phyloP scores from a whole-genome alignment of 441 rosid species.

The Gossypium trilobum region DNA sequence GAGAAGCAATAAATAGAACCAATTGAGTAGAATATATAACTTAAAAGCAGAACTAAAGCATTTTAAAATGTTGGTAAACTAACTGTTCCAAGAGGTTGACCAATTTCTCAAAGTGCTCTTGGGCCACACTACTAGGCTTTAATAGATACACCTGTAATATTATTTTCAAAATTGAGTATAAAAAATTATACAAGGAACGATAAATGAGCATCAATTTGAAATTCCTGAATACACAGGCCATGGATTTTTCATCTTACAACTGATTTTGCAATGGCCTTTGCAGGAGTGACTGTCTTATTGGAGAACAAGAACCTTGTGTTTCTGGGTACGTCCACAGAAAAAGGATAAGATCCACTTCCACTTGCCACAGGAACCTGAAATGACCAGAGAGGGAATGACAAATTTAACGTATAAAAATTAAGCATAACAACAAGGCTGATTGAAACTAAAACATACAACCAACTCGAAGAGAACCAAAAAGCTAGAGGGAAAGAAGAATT shows the following conservation, averaged over 20 bases:
- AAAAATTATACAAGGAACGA: constrained; percentile 20
- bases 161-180: constrained; percentile 21
- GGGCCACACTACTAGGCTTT: constrained; percentile 68
- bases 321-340: constrained; percentile 86
- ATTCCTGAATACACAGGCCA: constrained; percentile 16
- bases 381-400: constrained; percentile 18
- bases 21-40: constrained; percentile 13
- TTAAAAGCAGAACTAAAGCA: constrained; percentile 22
- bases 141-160: constrained; percentile 72
- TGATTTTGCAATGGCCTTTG: constrained; percentile 87
- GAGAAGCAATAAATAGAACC: constrained; percentile 20
- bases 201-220: constrained; percentile 19
- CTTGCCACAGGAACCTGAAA: constrained; percentile 95
- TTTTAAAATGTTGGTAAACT: constrained; percentile 37
- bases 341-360: constrained; percentile 93
- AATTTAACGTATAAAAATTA: constrained; percentile 10
- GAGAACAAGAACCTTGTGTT: constrained; percentile 91
- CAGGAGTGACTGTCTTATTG: constrained; percentile 67
- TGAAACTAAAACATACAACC: background rate
- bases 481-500: background rate
- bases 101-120: constrained; percentile 73
- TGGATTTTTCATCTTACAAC: constrained; percentile 50
- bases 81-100: constrained; percentile 98
- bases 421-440: constrained; percentile 8
- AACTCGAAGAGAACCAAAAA: background rate